Conservation (phyloP, 1,139 yeast genomes). For the Magnusiomyces ingens region DNA sequence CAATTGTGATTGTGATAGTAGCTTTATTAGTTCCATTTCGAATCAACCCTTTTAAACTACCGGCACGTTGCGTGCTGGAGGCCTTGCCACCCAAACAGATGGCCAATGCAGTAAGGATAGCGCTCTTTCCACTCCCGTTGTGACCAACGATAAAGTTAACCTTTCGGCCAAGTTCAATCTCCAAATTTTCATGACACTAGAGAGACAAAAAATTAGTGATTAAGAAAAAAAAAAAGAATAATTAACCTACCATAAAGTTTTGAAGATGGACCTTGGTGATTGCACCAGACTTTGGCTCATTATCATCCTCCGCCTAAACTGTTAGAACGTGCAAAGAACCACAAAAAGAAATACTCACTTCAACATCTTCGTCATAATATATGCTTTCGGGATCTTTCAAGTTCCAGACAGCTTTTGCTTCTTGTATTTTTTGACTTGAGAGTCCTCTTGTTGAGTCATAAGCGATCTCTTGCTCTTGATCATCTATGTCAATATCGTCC, state of each 20-base stretch:
- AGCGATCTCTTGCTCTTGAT: too few species aligned
- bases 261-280: conserved; percentile 25
- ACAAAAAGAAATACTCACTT: too few species aligned
- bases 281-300: conserved; percentile 18
- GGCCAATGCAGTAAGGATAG: conserved; percentile 83
- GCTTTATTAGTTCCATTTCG: conserved; percentile 71
- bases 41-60: conserved; percentile 60
- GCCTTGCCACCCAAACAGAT: conserved; percentile 95
- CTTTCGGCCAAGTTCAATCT: conserved; percentile 70
- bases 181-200: conserved; percentile 73
- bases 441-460: too few species aligned
- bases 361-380: too few species aligned
- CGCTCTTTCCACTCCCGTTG: conserved; percentile 77
- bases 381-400: too few species aligned
- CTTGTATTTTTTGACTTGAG: too few species aligned
- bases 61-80: conserved; percentile 80
- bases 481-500: too few species aligned
- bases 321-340: too few species aligned
- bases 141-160: conserved; percentile 88
- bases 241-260: conserved; percentile 25
- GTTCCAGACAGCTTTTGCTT: too few species aligned
- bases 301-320: background rate
- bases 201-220: background rate
- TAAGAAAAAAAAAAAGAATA: background rate
- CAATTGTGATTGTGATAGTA: conserved; percentile 50